A percentile compares a stretch with the other conserved stretches of the same genome.
Conservation (phyloP, 805 yeast genomes). For the Nakazawaea siamensis region DNA sequence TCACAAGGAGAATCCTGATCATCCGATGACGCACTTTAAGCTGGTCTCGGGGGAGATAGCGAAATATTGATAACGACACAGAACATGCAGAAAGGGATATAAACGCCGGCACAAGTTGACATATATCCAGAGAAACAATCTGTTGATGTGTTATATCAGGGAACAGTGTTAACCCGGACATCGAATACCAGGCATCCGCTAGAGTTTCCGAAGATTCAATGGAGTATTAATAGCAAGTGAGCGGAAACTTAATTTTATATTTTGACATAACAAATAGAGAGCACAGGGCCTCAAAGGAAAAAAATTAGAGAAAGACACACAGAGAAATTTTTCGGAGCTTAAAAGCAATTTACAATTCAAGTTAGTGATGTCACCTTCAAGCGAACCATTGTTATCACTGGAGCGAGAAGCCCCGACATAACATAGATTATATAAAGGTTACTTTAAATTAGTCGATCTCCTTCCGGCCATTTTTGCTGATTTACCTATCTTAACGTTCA, state of each 20-base stretch:
- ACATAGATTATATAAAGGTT: constrained; percentile 11
- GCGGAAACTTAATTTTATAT: too few species aligned
- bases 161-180: too few species aligned
- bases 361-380: constrained; percentile 9
- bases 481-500: constrained; percentile 21
- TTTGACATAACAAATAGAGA: too few species aligned
- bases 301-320: too few species aligned
- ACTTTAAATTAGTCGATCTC: constrained; percentile 16
- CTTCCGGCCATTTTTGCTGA: constrained; percentile 34
- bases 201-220: too few species aligned
- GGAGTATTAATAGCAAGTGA: too few species aligned
- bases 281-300: too few species aligned
- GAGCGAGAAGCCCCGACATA: too few species aligned
- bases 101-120: constrained; percentile 3
- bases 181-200: too few species aligned
- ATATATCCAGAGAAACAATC: neutral
- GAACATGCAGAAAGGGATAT: neutral
- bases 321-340: too few species aligned
- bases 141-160: too few species aligned
- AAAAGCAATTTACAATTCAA: too few species aligned
- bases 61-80: neutral
- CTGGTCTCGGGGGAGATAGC: neutral
- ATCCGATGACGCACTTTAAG: neutral
- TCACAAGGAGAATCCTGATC: neutral
- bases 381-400: constrained; percentile 10